A percentile compares a stretch with the other conserved stretches of the same genome.
Conservation (phyloP, 1,284 basidiomycete genomes). For the Coniferiporia weirii region DNA sequence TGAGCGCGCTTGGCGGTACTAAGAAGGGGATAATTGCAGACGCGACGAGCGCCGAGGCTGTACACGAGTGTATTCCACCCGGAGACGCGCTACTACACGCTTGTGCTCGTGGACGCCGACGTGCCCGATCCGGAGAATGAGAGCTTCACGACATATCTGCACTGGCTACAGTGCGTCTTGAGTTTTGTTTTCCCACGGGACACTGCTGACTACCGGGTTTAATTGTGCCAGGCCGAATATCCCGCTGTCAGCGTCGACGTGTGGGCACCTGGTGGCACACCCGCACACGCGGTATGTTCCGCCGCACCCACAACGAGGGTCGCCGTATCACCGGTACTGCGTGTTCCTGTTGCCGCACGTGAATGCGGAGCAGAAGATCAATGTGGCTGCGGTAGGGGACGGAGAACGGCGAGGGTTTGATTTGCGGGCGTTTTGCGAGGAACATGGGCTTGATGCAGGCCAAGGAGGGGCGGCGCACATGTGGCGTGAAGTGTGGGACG, state of each 20-base stretch:
- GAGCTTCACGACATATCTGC: conserved; percentile 71
- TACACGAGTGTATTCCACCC: conserved; percentile 75
- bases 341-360: conserved; percentile 72
- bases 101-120: conserved; percentile 89
- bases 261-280: conserved; percentile 36
- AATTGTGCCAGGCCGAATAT: conserved; percentile 69
- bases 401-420: conserved; percentile 54
- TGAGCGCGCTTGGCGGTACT: neutral
- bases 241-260: conserved; percentile 58
- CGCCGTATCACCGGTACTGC: conserved; percentile 83
- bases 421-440: conserved; percentile 54
- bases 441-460: conserved; percentile 48
- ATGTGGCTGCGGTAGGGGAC: conserved; percentile 33
- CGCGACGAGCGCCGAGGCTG: conserved; percentile 54
- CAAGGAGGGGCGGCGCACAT: conserved; percentile 74
- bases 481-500: conserved; percentile 78
- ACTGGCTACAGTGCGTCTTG: conserved; percentile 76
- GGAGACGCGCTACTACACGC: conserved; percentile 80
- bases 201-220: no score
- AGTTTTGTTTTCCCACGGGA: neutral
- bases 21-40: conserved; percentile 35
- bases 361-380: conserved; percentile 31
- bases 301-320: conserved; percentile 83
- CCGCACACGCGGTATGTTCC: conserved; percentile 72
- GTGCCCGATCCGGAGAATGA: conserved; percentile 66